Evolutionary conservation across 441 rosid genomes (phyloP), one percentile per base, ranked within the genome.

Genomic region (Macaranga tanarius): DNA sequence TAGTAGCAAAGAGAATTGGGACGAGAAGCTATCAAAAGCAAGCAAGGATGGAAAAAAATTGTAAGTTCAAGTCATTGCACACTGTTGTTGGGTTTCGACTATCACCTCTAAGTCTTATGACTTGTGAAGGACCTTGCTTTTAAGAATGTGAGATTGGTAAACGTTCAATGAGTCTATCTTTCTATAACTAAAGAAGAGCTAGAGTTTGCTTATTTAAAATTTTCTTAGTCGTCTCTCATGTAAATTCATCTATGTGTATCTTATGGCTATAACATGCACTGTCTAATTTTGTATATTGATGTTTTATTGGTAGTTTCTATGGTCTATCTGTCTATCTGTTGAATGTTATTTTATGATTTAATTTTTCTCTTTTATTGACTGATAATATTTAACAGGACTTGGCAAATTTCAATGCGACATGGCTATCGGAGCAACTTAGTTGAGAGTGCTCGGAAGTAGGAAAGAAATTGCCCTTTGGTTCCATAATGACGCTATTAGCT

Each of bases 331-430:
- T 70, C 59, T 57, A 5, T 65, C 62, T 74, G 28, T 19, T 50
- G 56, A 69, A 28, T 58, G 16, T 34, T 72, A 0, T 62, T 58
- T 19, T 16, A 20, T 34, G n/a, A 42, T 60, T 7, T 67, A n/a
- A 42, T 28, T 57, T 25, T 16, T 60, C n/a, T n/a, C 42, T 51
- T 40, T 6, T 28, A 34, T 52, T 48, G 51, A 59, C 15, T 42
- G 25, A 62, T 40, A 34, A 51, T 69, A 63, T 63, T 75, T 67
- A 66, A 84, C 90, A 95, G 97, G 95, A 92, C 65, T 44, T 92
- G 63, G 99, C 92, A n/a, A 95, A 95, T 84, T 95, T 95, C 87
- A 95, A 97, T 51, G 99, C 99, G 6, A 81, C 90, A 42, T 95
- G 99, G 99, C n/a, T n/a, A n/a, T n/a, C n/a, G n/a, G n/a, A n/a